A percentile compares a stretch with the other conserved stretches of the same genome.
phyloP scores from a whole-genome alignment of 345 rosid genomes.

The Citrus trifoliata region DNA sequence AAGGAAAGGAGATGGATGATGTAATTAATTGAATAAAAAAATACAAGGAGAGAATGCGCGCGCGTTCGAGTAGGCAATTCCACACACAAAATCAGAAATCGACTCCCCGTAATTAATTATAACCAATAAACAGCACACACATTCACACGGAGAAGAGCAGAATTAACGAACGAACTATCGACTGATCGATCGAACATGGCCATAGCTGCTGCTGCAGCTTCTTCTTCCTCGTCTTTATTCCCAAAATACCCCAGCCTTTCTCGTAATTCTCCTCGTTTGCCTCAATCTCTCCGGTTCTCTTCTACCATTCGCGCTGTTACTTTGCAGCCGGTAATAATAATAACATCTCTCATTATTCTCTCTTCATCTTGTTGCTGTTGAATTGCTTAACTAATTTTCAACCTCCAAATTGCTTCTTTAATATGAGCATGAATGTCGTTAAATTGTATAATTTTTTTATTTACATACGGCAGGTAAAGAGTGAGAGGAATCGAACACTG shows the following conservation, averaged over 20 bases:
- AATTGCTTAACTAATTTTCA: not conserved
- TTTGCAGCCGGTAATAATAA: constrained; percentile 36
- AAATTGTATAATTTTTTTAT: not conserved
- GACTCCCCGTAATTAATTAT: not conserved
- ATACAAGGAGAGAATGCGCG: not conserved
- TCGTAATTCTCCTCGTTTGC: constrained; percentile 21
- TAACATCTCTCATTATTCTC: not conserved
- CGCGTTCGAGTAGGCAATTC: not conserved
- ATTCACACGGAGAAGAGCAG: not conserved
- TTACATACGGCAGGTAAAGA: constrained; percentile 40
- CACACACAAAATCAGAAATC: not conserved
- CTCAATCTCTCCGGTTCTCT: constrained; percentile 33
- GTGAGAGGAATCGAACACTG: constrained; percentile 28
- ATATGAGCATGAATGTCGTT: not conserved
- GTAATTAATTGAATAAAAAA: no score
- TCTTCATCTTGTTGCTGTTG: not conserved
- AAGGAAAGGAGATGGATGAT: no score
- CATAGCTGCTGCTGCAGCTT: constrained; percentile 37
- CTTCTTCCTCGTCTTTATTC: constrained; percentile 25
- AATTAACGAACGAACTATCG: not conserved
- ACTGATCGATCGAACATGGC: constrained; percentile 26
- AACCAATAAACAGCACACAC: not conserved
- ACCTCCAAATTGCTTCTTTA: not conserved
- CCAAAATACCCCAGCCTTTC: constrained; percentile 34
- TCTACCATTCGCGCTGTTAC: constrained; percentile 32